A percentile compares a stretch with the other conserved stretches of the same genome.
These are phyloP conservation scores for Trichoderma sp. DNA, from an alignment of 2,329 filamentous ascomycete genomes.

Conservation along the genomic window DNA sequence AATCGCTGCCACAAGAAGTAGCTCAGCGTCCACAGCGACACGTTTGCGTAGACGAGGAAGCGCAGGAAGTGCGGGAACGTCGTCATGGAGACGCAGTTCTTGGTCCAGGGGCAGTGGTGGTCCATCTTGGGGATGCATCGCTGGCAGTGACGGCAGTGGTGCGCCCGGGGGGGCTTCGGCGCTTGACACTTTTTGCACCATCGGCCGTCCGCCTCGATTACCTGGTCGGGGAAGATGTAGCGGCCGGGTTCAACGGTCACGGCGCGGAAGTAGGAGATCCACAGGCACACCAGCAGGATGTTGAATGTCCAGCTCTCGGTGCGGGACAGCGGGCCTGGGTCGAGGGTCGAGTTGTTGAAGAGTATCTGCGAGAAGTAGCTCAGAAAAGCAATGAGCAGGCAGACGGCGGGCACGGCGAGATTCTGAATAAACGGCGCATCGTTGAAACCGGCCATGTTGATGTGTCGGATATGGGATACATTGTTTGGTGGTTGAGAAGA, in stretches of 20 bases:
- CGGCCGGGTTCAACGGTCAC: constrained; percentile 62
- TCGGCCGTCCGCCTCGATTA: constrained; percentile 43
- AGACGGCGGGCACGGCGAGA: constrained; percentile 71
- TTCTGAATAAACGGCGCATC: constrained; percentile 51
- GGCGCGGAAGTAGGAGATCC: constrained; percentile 69
- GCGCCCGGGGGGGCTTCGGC: constrained; percentile 75
- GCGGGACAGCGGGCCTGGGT: constrained; percentile 62
- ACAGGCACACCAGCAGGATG: constrained; percentile 62
- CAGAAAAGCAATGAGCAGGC: constrained; percentile 68
- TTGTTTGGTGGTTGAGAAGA: not conserved
- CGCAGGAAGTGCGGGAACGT: constrained; percentile 83
- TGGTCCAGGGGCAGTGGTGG: constrained; percentile 85
- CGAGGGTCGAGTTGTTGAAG: constrained; percentile 61
- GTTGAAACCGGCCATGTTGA: constrained; percentile 48
- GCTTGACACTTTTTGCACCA: constrained; percentile 80
- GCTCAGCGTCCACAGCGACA: constrained; percentile 65
- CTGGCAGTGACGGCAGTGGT: constrained; percentile 78
- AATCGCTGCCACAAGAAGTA: constrained; percentile 64
- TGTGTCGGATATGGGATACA: constrained; percentile 7
- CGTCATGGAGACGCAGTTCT: constrained; percentile 79
- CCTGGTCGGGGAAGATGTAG: constrained; percentile 50
- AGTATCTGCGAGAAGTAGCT: constrained; percentile 74
- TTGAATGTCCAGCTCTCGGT: constrained; percentile 69
- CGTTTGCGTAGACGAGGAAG: constrained; percentile 72
- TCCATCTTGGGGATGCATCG: constrained; percentile 82